These are phyloP conservation scores for Syncephalastrum sp. DNA, from an alignment of 371 early-diverging fungal genomes.

Conservation along the genomic window DNA sequence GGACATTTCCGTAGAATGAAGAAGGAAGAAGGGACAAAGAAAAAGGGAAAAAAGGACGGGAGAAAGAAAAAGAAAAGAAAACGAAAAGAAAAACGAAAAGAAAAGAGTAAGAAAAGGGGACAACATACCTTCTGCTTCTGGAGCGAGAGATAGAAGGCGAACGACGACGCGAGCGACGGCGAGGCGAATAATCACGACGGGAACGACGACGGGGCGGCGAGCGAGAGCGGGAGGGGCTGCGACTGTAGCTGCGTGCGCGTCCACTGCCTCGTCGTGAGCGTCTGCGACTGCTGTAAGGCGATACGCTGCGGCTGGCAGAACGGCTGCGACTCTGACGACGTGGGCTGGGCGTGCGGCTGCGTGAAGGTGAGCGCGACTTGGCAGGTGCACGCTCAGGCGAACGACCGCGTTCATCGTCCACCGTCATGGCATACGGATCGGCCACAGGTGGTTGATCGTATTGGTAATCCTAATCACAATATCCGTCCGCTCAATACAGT, in stretches of 20 bases:
- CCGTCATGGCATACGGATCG: too few species aligned
- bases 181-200: slow-evolving; percentile 17
- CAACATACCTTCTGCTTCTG: slow-evolving; percentile 21
- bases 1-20: slow-evolving; percentile 4
- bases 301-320: slow-evolving; percentile 20
- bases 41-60: background rate
- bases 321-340: background rate
- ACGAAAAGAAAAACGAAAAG: background rate
- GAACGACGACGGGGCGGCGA: slow-evolving; percentile 31
- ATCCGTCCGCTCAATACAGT: too few species aligned
- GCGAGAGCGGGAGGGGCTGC: slow-evolving; percentile 34
- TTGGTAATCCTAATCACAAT: too few species aligned
- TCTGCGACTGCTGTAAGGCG: slow-evolving; percentile 17
- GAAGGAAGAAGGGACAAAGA: slow-evolving; percentile 5
- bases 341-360: slow-evolving; percentile 9
- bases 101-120: background rate
- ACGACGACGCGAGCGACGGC: slow-evolving; percentile 30
- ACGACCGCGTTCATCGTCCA: too few species aligned
- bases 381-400: slow-evolving; percentile 10
- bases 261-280: slow-evolving; percentile 22
- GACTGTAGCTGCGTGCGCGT: slow-evolving; percentile 12
- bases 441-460: too few species aligned
- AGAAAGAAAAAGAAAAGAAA: background rate
- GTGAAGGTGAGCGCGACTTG: slow-evolving; percentile 32
- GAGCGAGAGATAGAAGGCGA: slow-evolving; percentile 35